Evolutionary conservation across 2,329 filamentous ascomycete species (phyloP), one percentile per base, ranked within the genome.

Genomic region (Fusarium guadeloupense): DNA sequence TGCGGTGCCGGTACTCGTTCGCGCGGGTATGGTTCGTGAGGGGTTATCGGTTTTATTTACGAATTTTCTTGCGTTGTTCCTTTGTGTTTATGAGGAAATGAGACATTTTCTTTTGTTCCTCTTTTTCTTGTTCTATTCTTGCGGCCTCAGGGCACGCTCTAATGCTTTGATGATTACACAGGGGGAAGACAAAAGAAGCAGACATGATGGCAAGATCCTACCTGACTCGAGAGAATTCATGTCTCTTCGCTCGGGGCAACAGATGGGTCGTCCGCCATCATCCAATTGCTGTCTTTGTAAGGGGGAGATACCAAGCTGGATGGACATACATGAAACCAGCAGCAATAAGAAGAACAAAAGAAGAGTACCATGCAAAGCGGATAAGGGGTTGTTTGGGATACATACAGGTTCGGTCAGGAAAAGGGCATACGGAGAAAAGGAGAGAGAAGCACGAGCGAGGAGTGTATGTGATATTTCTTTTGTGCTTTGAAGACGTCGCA

Each of bases 71-170:
- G 58, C 55, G 58, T 69, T 62, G 35, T 69, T 50, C 58, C 57
- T 69, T 67, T 70, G 67, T 68, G 47, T 55, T 64, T 57, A 69
- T 46, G 62, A 68, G 67, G 64, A 69, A 63, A 69, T 56, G 64
- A 66, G 43, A 62, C 52, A 48, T 56, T 64, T 66, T 64, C 48
- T 54, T 66, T 69, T 59, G 49, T 59, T 60, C 43, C 53, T 39
- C n/a, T 30, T 62, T 54, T 47, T 52, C 42, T 52, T 62, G 42
- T 62, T 56, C 43, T 59, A 59, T 50, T 59, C 53, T 51, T 48
- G 56, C 53, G 56, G 55, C 65, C 52, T 34, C 43, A 30, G 53
- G 51, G 46, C 41, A 52, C 52, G 45, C 61, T 60, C 54, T 69
- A 69, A 69, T 69, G 67, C 46, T 70, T 66, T 67, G 61, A 69